phyloP scores from a whole-genome alignment of 805 yeast genomes.

The Yarrowia osloensis region DNA sequence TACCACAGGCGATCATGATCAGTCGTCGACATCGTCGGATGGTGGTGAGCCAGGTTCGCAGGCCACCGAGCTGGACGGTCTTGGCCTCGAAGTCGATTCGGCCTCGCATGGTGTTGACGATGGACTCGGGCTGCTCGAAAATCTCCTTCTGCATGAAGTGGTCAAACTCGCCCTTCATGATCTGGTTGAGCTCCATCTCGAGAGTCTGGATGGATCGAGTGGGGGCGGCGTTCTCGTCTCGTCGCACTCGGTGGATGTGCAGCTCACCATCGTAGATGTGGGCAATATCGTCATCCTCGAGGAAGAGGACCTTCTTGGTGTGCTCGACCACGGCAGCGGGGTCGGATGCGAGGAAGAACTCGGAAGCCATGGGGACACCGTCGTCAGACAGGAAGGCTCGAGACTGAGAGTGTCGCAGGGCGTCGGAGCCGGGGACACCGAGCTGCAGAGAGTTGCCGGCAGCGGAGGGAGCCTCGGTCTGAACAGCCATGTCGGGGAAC shows the following conservation, averaged over 20 bases:
- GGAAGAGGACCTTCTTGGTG: slow-evolving; percentile 92
- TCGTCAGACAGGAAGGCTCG: slow-evolving; percentile 96
- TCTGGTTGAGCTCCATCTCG: slow-evolving; percentile 95
- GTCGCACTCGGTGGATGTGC: slow-evolving; percentile 95
- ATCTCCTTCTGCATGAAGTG: slow-evolving; percentile 99
- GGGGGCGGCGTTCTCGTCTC: slow-evolving; percentile 78
- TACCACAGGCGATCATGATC: slow-evolving; percentile 99
- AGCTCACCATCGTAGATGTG: slow-evolving; percentile 97
- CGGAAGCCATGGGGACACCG: slow-evolving; percentile 89
- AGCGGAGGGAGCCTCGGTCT: slow-evolving; percentile 30
- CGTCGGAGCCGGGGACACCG: slow-evolving; percentile 60
- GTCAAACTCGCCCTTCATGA: slow-evolving; percentile 94
- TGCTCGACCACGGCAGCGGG: slow-evolving; percentile 96
- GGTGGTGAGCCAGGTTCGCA: slow-evolving; percentile 78
- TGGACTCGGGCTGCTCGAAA: slow-evolving; percentile 97
- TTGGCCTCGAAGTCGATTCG: slow-evolving; percentile 88
- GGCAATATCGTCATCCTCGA: slow-evolving; percentile 98
- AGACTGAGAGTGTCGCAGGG: slow-evolving; percentile 85
- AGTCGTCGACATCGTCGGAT: slow-evolving; percentile 93
- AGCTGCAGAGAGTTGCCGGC: slow-evolving; percentile 41
- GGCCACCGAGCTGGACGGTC: slow-evolving; percentile 83
- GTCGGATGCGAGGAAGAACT: slow-evolving; percentile 93
- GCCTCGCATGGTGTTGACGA: slow-evolving; percentile 99
- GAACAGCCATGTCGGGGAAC: slow-evolving; percentile 63
- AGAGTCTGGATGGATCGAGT: slow-evolving; percentile 94